Conservation (phyloP, 345 rosid genomes). For the Corymbia maculata region DNA sequence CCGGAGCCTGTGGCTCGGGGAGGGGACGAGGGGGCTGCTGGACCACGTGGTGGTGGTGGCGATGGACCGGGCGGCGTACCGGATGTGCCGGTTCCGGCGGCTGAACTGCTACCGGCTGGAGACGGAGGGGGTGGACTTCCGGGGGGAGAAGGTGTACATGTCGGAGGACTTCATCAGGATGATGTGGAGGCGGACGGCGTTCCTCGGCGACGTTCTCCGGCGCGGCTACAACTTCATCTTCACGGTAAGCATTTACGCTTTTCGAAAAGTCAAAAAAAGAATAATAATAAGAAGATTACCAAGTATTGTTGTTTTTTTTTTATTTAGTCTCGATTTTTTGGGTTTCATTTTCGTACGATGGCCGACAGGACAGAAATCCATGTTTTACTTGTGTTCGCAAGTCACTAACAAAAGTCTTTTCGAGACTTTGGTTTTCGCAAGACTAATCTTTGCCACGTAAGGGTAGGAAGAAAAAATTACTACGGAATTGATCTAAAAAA, state of each 20-base stretch:
- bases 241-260: conserved; percentile 29
- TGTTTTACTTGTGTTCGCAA: neutral
- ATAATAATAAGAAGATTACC: neutral
- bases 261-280: neutral
- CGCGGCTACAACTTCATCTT: conserved; percentile 63
- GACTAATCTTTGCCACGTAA: neutral
- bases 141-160: conserved; percentile 58
- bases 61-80: conserved; percentile 54
- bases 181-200: conserved; percentile 79
- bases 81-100: conserved; percentile 44
- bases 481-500: neutral
- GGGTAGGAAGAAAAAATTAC: neutral
- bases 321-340: neutral
- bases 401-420: too few species aligned
- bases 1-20: conserved; percentile 70
- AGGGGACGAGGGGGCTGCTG: conserved; percentile 35
- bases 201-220: conserved; percentile 49
- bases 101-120: conserved; percentile 59
- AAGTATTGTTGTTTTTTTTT: neutral
- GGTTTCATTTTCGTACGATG: neutral
- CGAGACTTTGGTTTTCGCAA: too few species aligned
- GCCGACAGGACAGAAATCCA: neutral
- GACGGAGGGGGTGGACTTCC: conserved; percentile 35
- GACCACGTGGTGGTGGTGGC: conserved; percentile 47
- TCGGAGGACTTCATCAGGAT: conserved; percentile 54